Conservation (phyloP, 2,329 filamentous ascomycete species). For the Chalara sp. region DNA sequence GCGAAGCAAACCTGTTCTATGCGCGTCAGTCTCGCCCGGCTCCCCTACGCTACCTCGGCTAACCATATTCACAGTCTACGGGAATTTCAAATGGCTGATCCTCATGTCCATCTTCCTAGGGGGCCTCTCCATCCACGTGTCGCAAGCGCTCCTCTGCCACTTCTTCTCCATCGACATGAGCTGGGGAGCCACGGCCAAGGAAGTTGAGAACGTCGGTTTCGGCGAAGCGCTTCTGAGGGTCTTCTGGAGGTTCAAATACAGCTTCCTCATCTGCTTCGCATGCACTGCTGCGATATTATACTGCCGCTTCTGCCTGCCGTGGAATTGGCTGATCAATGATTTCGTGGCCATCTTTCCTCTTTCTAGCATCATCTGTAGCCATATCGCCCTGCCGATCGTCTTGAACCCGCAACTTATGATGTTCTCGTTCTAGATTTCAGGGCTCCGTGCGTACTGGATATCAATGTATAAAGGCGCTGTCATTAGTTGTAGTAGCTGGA, state of each 20-base stretch:
- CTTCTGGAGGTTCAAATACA: slow-evolving; percentile 48
- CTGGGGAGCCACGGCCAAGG: slow-evolving; percentile 78
- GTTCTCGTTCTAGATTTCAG: slow-evolving; percentile 43
- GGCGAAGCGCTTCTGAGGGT: slow-evolving; percentile 33
- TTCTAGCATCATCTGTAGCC: slow-evolving; percentile 40
- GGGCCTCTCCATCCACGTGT: slow-evolving; percentile 71
- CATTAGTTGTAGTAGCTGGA: too few relatives aligned
- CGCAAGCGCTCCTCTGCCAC: slow-evolving; percentile 69
- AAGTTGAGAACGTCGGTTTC: slow-evolving; percentile 45
- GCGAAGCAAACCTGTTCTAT: slow-evolving; percentile 42
- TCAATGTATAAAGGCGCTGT: not conserved
- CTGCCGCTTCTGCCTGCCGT: slow-evolving; percentile 28
- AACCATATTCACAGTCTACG: slow-evolving; percentile 1
- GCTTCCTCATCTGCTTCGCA: slow-evolving; percentile 42
- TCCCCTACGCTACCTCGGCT: not conserved
- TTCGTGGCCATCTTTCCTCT: slow-evolving; percentile 57
- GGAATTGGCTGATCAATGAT: slow-evolving; percentile 21
- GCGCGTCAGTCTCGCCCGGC: slow-evolving; percentile 13
- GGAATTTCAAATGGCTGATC: slow-evolving; percentile 36
- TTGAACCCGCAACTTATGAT: slow-evolving; percentile 59
- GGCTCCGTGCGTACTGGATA: not conserved
- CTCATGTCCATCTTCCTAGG: slow-evolving; percentile 73
- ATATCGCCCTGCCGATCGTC: slow-evolving; percentile 52
- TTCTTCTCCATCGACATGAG: slow-evolving; percentile 80
- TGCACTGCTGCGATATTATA: slow-evolving; percentile 41